These are phyloP conservation scores for Microstroma glucosiphilum DNA, from an alignment of 1,284 basidiomycete genomes.

Conservation along the genomic window DNA sequence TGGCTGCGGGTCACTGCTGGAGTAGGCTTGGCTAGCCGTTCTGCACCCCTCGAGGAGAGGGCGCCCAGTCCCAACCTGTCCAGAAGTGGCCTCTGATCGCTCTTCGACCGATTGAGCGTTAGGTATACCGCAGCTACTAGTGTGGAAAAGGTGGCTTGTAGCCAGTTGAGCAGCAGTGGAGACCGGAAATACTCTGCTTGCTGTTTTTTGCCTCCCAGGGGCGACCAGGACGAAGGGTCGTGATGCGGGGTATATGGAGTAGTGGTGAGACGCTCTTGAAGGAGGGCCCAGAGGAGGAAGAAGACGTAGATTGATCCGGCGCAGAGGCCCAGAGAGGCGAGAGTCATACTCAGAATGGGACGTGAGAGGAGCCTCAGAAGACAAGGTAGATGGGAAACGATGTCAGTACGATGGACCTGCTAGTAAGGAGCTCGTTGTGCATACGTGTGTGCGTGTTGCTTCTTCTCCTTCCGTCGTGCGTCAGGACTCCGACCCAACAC, in stretches of 20 bases:
- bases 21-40: constrained; percentile 9
- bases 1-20: constrained; percentile 1
- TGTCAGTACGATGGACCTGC: too few relatives aligned
- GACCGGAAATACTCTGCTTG: constrained; percentile 63
- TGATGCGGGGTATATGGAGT: constrained; percentile 27
- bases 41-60: constrained; percentile 27
- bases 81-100: constrained; percentile 14
- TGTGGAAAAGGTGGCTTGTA: constrained; percentile 74
- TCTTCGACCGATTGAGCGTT: constrained; percentile 56
- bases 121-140: constrained; percentile 75
- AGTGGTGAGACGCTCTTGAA: constrained; percentile 48
- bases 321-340: constrained; percentile 27
- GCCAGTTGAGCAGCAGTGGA: constrained; percentile 76
- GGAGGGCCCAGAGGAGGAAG: constrained; percentile 48
- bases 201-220: background rate
- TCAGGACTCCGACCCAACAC: too few relatives aligned
- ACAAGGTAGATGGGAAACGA: too few relatives aligned
- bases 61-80: constrained; percentile 36
- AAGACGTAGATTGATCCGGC: constrained; percentile 45
- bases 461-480: too few relatives aligned
- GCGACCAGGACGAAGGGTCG: background rate
- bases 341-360: too few relatives aligned
- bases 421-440: too few relatives aligned
- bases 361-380: too few relatives aligned
- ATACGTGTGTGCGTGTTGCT: too few relatives aligned